Base-by-base conservation (phyloP, 495 filamentous ascomycete species). In the Podospora didyma region DNA sequence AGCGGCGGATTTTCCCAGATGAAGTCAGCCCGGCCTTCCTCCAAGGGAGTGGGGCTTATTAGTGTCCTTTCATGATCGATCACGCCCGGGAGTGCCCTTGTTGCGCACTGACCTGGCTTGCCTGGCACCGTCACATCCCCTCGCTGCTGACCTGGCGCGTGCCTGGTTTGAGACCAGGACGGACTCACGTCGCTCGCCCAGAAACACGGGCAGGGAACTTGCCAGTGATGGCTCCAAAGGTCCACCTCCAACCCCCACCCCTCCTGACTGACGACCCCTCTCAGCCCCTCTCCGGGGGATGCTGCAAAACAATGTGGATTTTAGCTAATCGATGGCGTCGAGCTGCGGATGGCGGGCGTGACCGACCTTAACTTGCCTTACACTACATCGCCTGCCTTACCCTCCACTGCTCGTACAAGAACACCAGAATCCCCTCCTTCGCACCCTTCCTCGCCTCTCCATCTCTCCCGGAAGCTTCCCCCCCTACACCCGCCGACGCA, bases 231-330 rank as follows among this genome's bases (percentile, higher is more conserved):
- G n/a, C n/a, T 19, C 45, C 3, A 19, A 47, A 53, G n/a, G n/a
- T 17, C 39, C 39, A 5, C 39, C 37, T 14, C 41, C 35, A 46
- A 44, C 53, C 59, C 53, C 19, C 59, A 44, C 31, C 51, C 46
- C 48, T 44, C 14, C 35, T 19, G 9, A 17, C 34, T 47, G 44
- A 46, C 44, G 53, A 55, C 47, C 58, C 52, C 57, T 49, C 57
- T 54, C 57, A 56, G 58, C 58, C 58, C 58, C 58, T 54, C 59
- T 53, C 59, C 3, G 11, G 44, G 48, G 59, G 9, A 57, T 53
- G 59, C 53, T 61, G 59, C 59, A 59, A 54, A 56, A 39, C 48
- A 48, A 46, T 60, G 47, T 28, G 53, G 58, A 26, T 53, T 57
- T 61, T 61, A 61, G 59, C 59, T 61, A 61, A 61, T 61, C 51